Evolutionary conservation across 2,329 filamentous ascomycete species (phyloP), one percentile per base, ranked within the genome.

Genomic region (Cladosporium sp.): DNA sequence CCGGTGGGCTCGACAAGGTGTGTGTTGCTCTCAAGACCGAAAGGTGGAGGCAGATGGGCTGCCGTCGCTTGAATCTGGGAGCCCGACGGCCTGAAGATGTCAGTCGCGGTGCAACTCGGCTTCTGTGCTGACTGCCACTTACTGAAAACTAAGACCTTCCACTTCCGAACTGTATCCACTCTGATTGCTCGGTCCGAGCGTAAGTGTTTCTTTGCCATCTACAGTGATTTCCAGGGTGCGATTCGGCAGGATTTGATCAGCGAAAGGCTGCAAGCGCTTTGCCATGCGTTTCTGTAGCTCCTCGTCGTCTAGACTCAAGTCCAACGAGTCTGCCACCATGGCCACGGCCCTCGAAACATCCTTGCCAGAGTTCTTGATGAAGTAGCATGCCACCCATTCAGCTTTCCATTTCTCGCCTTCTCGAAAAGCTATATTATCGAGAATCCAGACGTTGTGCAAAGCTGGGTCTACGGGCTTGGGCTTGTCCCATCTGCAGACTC

Each of bases 341-440:
- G 80, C 80, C 12, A 92, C 86, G 4, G 85, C 76, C 32, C 85
- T 80, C 37, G 85, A 79, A 1, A 90, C 70, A 54, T 83, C 79
- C 54, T 80, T 79, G 36, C 86, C 84, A 4, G 84, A 81, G 59
- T 88, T 75, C 61, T 83, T 83, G 56, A 86, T 81, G 60, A 96
- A 95, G 51, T 89, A 88, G 39, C 87, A 88, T 2, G 86, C 82
- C 0, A 95, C 83, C 55, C 91, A 90, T 64, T 96, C 89, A 20
- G 86, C 86, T 62, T 88, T 78, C 89, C 90, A 96, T 47, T 57
- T 57, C 39, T 56, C 60, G 68, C 52, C 67, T 64, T 47, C 64
- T 44, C 82, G 80, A 66, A 86, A 92, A 4, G 90, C 91, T 2
- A 88, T 92, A 63, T 93, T 96, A 72, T 97, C 90, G 42, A 96